Base-by-base conservation (phyloP, 2,329 filamentous ascomycete genomes). In the Aspergillus niger region DNA sequence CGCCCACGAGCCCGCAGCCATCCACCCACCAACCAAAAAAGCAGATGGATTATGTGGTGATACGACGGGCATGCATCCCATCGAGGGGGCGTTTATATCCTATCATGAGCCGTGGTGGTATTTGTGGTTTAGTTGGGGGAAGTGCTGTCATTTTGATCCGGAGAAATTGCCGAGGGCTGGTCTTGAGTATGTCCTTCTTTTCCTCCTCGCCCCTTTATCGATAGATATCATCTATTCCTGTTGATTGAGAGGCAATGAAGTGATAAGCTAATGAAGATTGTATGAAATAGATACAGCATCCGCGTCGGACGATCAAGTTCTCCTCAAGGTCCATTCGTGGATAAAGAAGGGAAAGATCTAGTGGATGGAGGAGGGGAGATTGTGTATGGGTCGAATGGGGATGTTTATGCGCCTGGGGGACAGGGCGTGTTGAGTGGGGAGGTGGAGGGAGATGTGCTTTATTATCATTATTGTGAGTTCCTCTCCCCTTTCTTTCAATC, bases 381-480 rank as follows among this genome's bases (percentile, higher is more conserved):
- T 1, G 81, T 91, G 1, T 81, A 90, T 1, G 81, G 81, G 58
- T 84, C 80, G 3, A 87, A 90, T 62, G 83, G 76, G 10, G 82
- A 78, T 26, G 81, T 89, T 0, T 90, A 89, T 67, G 88, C 84
- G 15, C 87, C 88, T 8, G 88, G 88, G 49, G 87, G 87, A 1
- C 86, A 90, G 68, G 85, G 84, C 17, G 80, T 89, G 1, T 82
- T 83, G 63, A 76, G 77, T 1, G n/a, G 26, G 13, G 85, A 87
- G 61, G 66, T 63, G 8, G 62, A 64, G 6, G 65, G 59, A 3
- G 73, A 76, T 51, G 62, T 72, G 22, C 67, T 76, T 4, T 76
- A 74, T 57, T 76, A 76, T 54, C 73, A 76, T 48, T 76, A 75
- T 44, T 62, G 73, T 75, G 59, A 62, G 72, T 67, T 8, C 6